Evolutionary conservation across 495 filamentous ascomycete species (phyloP), one percentile per base, ranked within the genome.

Genomic region (Podospora pseudoanserina): DNA sequence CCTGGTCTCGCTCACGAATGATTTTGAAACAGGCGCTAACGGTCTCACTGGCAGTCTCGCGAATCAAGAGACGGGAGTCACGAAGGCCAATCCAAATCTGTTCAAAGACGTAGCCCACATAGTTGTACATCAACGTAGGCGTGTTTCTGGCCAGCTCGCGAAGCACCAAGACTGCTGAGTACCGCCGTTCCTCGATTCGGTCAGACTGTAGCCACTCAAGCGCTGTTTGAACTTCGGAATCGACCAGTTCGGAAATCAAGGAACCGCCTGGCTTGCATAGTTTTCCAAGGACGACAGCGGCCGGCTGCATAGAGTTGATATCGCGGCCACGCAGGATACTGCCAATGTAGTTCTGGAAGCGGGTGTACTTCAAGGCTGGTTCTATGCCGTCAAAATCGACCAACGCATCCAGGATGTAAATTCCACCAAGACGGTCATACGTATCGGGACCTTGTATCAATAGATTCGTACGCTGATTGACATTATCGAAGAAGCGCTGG

Each of bases 381-480:
- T 98, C 96, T 54, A 97, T 94, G 68, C 93, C 94, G 71, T 96
- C 93, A 73, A 99, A 97, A 76, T 96, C 92, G 77, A 97, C 96
- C 28, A 99, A 86, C 53, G 89, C 88, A 74, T 96, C 94, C 65
- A 99, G 89, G 66, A 95, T 94, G 49, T 94, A 86, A 44, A 99
- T 90, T 13, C 95, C 95, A 59, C 92, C 96, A 70, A 97, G 89
- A 64, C 92, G 88, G 70, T 98, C 95, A 73, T 88, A 88, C 19
- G 91, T 89, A 73, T 97, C 94, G 79, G 85, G 88, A 68, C 93
- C 91, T 72, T 92, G 91, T 64, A 97, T 86, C 58, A 96, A 86
- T 19, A 85, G 79, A 59, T 89, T 89, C 67, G 96, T 93, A 53
- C 88, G 86, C 70, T 86, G 83, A 73, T 91, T 93, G 68, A 96